Conservation (phyloP, 805 yeast species). For the Candida incommunis region DNA sequence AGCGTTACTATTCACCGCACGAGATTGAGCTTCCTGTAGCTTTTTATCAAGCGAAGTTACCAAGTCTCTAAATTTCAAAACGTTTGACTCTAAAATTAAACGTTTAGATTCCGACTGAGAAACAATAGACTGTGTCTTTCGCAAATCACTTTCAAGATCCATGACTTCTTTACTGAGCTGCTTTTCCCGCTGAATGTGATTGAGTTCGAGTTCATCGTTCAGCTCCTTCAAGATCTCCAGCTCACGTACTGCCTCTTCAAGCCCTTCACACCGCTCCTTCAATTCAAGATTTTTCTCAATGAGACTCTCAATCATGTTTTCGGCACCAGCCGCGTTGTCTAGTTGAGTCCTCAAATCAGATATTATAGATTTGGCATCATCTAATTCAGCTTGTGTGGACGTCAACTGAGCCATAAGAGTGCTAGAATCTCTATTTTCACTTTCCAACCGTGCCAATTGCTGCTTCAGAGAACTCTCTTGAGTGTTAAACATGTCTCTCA, state of each 20-base stretch:
- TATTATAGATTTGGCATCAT: conserved; percentile 5
- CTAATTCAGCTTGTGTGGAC: conserved; percentile 1
- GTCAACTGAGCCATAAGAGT: not conserved
- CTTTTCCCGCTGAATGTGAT: conserved; percentile 28
- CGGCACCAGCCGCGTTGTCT: conserved; percentile 21
- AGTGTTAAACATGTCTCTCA: conserved; percentile 17
- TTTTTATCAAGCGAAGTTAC: conserved; percentile 16
- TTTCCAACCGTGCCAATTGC: not conserved
- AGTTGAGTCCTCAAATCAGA: conserved; percentile 14
- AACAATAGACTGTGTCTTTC: conserved; percentile 10
- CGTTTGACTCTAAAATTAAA: conserved; percentile 24
- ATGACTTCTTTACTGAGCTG: conserved; percentile 27
- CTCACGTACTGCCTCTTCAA: conserved; percentile 16
- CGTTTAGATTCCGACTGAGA: conserved; percentile 14
- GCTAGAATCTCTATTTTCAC: not conserved
- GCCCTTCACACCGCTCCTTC: conserved; percentile 21
- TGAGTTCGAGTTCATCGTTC: conserved; percentile 17
- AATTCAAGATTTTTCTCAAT: conserved; percentile 27
- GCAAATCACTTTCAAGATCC: conserved; percentile 10
- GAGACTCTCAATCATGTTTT: conserved; percentile 23
- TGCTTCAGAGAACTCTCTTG: conserved; percentile 11
- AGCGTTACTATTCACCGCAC: conserved; percentile 7
- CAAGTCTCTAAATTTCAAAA: conserved; percentile 15
- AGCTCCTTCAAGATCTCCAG: conserved; percentile 7
- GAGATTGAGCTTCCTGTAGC: conserved; percentile 8